phyloP scores from a whole-genome alignment of 2,329 filamentous ascomycete genomes.

The Penicillium brasilianum region DNA sequence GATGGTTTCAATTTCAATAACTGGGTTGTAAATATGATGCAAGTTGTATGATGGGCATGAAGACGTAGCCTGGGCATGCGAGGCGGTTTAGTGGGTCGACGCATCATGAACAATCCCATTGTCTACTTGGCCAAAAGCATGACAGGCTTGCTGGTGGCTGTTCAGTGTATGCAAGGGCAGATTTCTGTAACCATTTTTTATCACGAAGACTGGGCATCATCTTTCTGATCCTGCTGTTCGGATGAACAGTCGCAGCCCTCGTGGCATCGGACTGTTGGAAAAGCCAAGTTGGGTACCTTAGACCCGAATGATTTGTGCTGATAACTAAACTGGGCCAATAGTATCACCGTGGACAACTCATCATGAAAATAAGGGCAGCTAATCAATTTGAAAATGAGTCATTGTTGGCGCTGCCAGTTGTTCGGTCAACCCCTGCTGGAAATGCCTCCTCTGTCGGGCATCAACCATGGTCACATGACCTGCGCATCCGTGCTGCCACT shows the following conservation, averaged over 20 bases:
- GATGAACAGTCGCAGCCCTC: not conserved
- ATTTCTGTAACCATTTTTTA: not conserved
- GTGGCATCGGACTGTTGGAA: not conserved
- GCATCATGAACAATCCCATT: not conserved
- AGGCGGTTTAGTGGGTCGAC: not conserved
- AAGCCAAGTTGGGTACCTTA: not conserved
- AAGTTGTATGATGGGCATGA: not conserved
- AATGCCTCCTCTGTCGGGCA: constrained; percentile 4
- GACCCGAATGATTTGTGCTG: not conserved
- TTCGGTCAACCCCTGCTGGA: not conserved
- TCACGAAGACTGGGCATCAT: not conserved
- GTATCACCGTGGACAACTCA: not conserved
- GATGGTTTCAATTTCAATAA: not conserved
- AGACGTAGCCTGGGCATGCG: not conserved
- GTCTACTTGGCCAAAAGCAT: no score
- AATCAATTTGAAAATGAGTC: not conserved
- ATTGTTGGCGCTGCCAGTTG: not conserved
- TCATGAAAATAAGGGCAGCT: not conserved
- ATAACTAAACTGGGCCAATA: not conserved
- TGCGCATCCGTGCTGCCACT: not conserved
- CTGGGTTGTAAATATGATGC: not conserved
- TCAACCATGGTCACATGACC: not conserved
- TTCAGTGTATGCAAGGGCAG: no score
- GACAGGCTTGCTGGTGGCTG: no score
- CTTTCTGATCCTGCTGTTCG: not conserved